phyloP scores from a whole-genome alignment of 2,329 filamentous ascomycete species.

The Hypomyces perniciosus region DNA sequence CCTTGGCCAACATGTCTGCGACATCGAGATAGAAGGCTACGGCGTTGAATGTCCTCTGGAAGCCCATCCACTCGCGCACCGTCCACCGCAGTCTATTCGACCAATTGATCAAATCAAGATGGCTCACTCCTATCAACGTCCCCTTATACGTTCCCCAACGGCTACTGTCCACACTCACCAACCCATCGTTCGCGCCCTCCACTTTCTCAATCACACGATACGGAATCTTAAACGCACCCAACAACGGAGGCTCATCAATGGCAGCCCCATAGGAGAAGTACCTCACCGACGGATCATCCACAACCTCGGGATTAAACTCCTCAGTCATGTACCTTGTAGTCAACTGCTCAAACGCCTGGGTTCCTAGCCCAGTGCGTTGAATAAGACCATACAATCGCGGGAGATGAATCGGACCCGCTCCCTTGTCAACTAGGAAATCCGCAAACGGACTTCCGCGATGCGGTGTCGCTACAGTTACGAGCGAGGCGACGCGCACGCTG shows the following conservation, averaged over 20 bases:
- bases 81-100: constrained; percentile 54
- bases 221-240: constrained; percentile 56
- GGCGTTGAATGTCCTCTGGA: constrained; percentile 56
- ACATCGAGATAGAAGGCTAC: constrained; percentile 62
- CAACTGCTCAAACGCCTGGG: constrained; percentile 55
- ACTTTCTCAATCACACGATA: constrained; percentile 41
- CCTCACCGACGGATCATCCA: constrained; percentile 45
- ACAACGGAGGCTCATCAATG: constrained; percentile 45
- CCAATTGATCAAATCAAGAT: constrained; percentile 64
- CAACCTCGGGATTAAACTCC: constrained; percentile 53
- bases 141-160: constrained; percentile 60
- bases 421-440: constrained; percentile 43
- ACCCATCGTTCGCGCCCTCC: constrained; percentile 59
- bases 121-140: constrained; percentile 55
- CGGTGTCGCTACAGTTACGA: constrained; percentile 51
- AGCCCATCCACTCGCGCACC: constrained; percentile 46
- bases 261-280: constrained; percentile 60
- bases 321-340: constrained; percentile 52
- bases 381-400: constrained; percentile 51
- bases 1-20: constrained; percentile 65
- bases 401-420: constrained; percentile 39
- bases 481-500: constrained; percentile 41
- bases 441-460: constrained; percentile 52
- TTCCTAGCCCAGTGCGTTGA: constrained; percentile 47
- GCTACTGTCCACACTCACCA: constrained; percentile 60